Conservation (phyloP, 805 yeast genomes). For the Candida bentonensis region DNA sequence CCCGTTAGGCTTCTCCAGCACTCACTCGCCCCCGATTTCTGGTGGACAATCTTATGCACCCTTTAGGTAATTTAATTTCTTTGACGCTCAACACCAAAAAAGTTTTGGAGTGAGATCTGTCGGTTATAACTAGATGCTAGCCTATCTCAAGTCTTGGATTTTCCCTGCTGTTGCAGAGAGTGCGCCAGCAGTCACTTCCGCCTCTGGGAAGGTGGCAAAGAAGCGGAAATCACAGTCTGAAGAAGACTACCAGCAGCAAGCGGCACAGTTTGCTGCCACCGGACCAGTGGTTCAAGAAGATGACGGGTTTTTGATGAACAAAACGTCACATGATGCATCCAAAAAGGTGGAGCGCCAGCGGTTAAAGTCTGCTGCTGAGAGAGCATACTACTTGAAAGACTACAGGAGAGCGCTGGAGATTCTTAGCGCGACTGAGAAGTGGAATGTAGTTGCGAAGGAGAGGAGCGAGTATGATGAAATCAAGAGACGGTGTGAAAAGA, state of each 20-base stretch:
- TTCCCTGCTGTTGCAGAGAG: background rate
- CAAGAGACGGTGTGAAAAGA: background rate
- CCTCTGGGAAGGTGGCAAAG: conserved; percentile 17
- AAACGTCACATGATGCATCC: background rate
- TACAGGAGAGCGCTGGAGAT: conserved; percentile 38
- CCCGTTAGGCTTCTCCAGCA: too few species aligned
- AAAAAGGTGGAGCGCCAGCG: conserved; percentile 42
- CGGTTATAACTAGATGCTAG: too few species aligned
- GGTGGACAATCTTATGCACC: too few species aligned
- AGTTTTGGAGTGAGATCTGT: too few species aligned
- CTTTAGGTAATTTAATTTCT: too few species aligned
- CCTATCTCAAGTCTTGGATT: background rate
- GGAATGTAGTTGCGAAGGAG: background rate
- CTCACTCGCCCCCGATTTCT: too few species aligned
- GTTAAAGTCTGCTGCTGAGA: conserved; percentile 46
- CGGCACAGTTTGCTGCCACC: conserved; percentile 29
- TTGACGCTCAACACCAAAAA: too few species aligned
- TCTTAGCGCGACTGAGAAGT: conserved; percentile 13
- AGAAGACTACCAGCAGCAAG: conserved; percentile 45
- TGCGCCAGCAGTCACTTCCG: background rate
- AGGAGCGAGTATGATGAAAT: background rate
- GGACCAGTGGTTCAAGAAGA: conserved; percentile 36
- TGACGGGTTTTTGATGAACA: conserved; percentile 4
- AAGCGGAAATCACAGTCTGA: conserved; percentile 58
- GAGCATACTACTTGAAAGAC: conserved; percentile 41